Base-by-base conservation (phyloP, 805 yeast species). In the Hanseniaspora meyeri region DNA sequence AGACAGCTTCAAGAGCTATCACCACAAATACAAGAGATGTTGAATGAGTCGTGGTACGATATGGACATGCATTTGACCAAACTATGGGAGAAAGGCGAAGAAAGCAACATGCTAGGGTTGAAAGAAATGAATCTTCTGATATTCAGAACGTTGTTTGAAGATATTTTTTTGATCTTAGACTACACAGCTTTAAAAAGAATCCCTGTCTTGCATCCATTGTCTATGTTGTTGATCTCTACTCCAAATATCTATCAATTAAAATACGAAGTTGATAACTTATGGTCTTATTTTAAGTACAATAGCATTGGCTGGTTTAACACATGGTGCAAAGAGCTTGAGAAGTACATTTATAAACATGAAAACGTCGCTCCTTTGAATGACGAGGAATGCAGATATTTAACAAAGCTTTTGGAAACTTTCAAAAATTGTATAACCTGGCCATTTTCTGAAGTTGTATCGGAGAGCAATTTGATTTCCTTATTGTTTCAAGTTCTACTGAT, bases 341-440 rank as follows among this genome's bases (percentile, higher is more conserved):
- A 42, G 14, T 51, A 19, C 20, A 45, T 57, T 37, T 47, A 46
- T 16, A 54, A 53, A 19, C 32, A 53, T 39, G 51, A 53, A 36
- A 53, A 43, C n/a, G 34, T 53, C 8, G 46, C 51, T 5, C 57
- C 57, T 1, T 32, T 53, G 27, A 66, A 82, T 27, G 73, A 59
- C 68, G 85, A 72, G 59, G 77, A 71, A 60, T 59, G 64, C 47
- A 69, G 70, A 45, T 82, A 82, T 64, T 82, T 82, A 1, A 77
- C 85, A 43, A 81, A 85, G 63, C 74, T 85, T 5, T 72, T 93
- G 42, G 87, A 89, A 59, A 84, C 95, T 4, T 77, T 91, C 64
- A 93, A 93, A 65, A 84, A 95, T 0, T 86, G 95, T 62, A 75
- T 93, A 59, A 89, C 86, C 63, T 93, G 98, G 98, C 79, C 90